These are phyloP conservation scores for Otatea glauca DNA, from an alignment of 176 grass and related monocot genomes.

Conservation along the genomic window DNA sequence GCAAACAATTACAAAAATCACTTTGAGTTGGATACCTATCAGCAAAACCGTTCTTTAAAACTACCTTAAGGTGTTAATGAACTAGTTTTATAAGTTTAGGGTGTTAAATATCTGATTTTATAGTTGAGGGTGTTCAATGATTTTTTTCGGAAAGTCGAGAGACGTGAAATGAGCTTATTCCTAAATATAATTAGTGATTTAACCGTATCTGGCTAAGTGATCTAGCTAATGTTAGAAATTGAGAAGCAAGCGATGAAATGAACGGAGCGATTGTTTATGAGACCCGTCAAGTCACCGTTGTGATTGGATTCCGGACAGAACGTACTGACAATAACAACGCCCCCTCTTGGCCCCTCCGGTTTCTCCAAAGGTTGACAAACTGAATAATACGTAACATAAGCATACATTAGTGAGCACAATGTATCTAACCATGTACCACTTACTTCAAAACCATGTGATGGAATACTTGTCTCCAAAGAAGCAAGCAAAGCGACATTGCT, in stretches of 20 bases:
- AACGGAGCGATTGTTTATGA: slow-evolving; percentile 8
- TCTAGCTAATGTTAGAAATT: neutral
- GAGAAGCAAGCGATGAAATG: neutral
- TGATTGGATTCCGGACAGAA: slow-evolving; percentile 52
- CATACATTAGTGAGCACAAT: slow-evolving; percentile 45
- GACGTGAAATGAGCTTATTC: too few species aligned
- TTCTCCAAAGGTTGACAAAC: slow-evolving; percentile 58
- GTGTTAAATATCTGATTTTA: too few species aligned
- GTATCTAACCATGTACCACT: slow-evolving; percentile 50
- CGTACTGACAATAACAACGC: slow-evolving; percentile 13
- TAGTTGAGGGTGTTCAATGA: too few species aligned
- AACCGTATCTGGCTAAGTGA: neutral
- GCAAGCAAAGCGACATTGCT: slow-evolving; percentile 56
- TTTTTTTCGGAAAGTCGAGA: too few species aligned
- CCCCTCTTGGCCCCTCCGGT: slow-evolving; percentile 49
- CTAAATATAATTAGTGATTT: neutral
- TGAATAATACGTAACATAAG: slow-evolving; percentile 49
- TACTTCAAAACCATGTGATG: slow-evolving; percentile 43
- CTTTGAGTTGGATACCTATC: too few species aligned
- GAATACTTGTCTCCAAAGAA: slow-evolving; percentile 63
- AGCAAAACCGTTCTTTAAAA: too few species aligned
- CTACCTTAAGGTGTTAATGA: too few species aligned
- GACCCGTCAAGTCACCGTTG: slow-evolving; percentile 55
- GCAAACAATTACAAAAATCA: too few species aligned
- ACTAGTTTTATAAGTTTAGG: too few species aligned